A percentile compares a stretch with the other conserved stretches of the same genome.
Evolutionary conservation across 106 monocot species (phyloP).

Genomic region (Triglochin maritima): DNA sequence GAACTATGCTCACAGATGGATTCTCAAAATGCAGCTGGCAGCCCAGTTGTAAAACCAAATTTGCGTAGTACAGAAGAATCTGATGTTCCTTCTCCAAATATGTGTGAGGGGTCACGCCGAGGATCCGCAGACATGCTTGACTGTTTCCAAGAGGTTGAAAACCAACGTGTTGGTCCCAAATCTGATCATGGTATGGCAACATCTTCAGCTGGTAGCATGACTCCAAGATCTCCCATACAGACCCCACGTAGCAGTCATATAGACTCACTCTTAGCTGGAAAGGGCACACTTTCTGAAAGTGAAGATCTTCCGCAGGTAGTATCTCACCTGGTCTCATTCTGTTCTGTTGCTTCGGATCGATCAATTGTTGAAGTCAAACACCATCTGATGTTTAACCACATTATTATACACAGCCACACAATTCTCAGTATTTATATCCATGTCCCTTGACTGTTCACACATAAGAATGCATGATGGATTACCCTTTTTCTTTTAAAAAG

Average conservation of each 20-base stretch:
- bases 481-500: too few species aligned
- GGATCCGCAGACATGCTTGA: constrained; percentile 90
- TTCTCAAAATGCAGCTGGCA: constrained; percentile 35
- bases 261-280: constrained; percentile 81
- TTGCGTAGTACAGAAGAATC: constrained; percentile 67
- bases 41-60: constrained; percentile 64
- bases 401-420: too few species aligned
- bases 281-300: constrained; percentile 55
- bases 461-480: too few species aligned
- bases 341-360: neutral
- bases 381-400: neutral
- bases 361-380: neutral
- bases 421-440: too few species aligned
- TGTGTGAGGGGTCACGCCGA: constrained; percentile 72
- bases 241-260: constrained; percentile 74
- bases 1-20: constrained; percentile 61
- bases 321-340: neutral
- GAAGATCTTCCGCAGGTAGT: constrained; percentile 86
- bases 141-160: constrained; percentile 74
- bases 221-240: constrained; percentile 84
- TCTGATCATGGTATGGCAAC: constrained; percentile 94
- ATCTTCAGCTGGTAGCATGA: constrained; percentile 94
- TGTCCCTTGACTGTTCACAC: too few species aligned
- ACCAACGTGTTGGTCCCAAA: constrained; percentile 81
- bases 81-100: constrained; percentile 74